phyloP scores from a whole-genome alignment of 1,284 basidiomycete genomes.

The Clitocybe nebularis region DNA sequence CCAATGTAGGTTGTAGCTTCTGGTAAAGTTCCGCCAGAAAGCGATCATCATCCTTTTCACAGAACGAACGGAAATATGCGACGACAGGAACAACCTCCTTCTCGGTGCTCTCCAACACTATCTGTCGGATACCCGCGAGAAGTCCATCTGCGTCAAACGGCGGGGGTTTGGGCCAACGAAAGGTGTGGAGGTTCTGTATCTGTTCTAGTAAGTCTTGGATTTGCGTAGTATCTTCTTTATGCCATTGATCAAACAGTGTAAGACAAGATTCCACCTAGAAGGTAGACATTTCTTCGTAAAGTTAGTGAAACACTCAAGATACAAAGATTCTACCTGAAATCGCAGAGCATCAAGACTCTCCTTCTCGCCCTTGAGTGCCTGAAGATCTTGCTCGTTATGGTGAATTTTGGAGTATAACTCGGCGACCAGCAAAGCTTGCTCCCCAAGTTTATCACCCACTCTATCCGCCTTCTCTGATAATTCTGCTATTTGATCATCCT shows the following conservation, averaged over 20 bases:
- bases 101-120: constrained; percentile 19
- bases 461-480: neutral
- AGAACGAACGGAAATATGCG: constrained; percentile 19
- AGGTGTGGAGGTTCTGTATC: constrained; percentile 20
- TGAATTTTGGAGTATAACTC: constrained; percentile 9
- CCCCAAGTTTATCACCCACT: constrained; percentile 9
- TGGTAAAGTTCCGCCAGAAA: constrained; percentile 21
- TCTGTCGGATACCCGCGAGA: constrained; percentile 18
- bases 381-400: constrained; percentile 11
- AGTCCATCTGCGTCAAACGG: constrained; percentile 20
- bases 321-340: constrained; percentile 13
- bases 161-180: constrained; percentile 8
- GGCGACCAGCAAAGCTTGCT: constrained; percentile 7
- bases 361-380: constrained; percentile 10
- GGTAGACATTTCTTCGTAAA: neutral
- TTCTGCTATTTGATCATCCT: neutral
- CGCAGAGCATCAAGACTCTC: constrained; percentile 12
- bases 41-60: constrained; percentile 19
- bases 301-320: too few species aligned
- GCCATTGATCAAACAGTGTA: constrained; percentile 24
- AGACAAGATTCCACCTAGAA: neutral
- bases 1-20: constrained; percentile 23
- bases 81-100: constrained; percentile 23
- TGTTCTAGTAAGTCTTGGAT: constrained; percentile 23
- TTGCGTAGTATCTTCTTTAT: constrained; percentile 18